Evolutionary conservation across 1,284 basidiomycete species (phyloP), one percentile per base, ranked within the genome.

Genomic region (Omphalotus olearius): DNA sequence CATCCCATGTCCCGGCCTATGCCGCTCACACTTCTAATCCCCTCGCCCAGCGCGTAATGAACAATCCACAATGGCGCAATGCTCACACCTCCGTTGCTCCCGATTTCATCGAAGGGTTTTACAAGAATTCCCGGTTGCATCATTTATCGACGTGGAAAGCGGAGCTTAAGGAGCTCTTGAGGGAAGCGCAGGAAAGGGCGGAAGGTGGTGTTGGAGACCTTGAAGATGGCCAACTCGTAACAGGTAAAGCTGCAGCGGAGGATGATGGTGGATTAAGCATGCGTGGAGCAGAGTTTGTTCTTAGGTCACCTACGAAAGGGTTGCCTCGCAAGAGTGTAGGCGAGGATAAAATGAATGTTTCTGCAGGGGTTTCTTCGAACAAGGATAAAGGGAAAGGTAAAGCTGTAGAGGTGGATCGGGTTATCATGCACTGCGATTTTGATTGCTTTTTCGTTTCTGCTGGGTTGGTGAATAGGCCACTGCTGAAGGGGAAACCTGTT

Each of bases 401-500:
- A 45, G 69, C 67, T 7, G 43, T 56, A 17, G 39, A 28, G 4
- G 67, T 69, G 30, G 80, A 86, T 43, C 76, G 80, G 11, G 80
- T 91, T 14, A 88, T 96, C 60, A 88, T 97, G 80, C 94, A 98
- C 62, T 91, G 92, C 62, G 94, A 98, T 67, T 98, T 99, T 62
- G 96, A 99, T 65, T 93, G 88, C 62, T 99, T 98, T 75, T 99
- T 99, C 63, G 94, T 98, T 10, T 85, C 90, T 1, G 93, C 87
- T n/a, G 91, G 93, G 0, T 67, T 96, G 43, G 74, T 90, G 2
- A 80, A 77, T 49, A 74, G 91, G 0, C 91, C 91, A 0, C 78
- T 95, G 53, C 67, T 96, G 38, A 82, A 80, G 47, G 92, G 92
- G 1, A 91, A 90, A 64, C 91, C 96, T 0, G 85, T 89, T 1